A percentile compares a stretch with the other conserved stretches of the same genome.
phyloP scores from a whole-genome alignment of 169 alveolate species.

The Plasmodium vinckei region DNA sequence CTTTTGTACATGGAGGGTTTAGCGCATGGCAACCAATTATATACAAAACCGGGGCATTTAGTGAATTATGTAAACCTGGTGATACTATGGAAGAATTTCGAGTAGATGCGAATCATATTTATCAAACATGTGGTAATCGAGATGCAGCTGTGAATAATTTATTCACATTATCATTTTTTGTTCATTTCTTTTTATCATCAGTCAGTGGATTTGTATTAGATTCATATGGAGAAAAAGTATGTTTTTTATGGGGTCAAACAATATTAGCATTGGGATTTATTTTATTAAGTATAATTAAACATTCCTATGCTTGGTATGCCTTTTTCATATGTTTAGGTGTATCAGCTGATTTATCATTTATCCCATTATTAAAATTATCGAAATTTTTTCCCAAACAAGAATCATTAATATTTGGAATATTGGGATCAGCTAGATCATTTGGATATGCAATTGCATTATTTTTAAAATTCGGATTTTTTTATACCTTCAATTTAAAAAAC shows the following conservation, averaged over 20 bases:
- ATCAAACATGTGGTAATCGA: conserved; percentile 59
- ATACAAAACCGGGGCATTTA: conserved; percentile 72
- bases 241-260: conserved; percentile 57
- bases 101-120: conserved; percentile 27
- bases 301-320: conserved; percentile 58
- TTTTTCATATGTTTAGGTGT: conserved; percentile 61
- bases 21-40: conserved; percentile 74
- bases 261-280: conserved; percentile 41
- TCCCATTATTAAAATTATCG: conserved; percentile 68
- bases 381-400: conserved; percentile 54
- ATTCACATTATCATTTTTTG: conserved; percentile 62
- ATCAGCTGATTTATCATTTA: conserved; percentile 69
- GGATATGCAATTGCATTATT: conserved; percentile 47
- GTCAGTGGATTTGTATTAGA: conserved; percentile 65
- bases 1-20: conserved; percentile 67
- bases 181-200: conserved; percentile 66
- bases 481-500: conserved; percentile 16
- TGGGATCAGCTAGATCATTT: conserved; percentile 68
- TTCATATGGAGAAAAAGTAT: conserved; percentile 61
- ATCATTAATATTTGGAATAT: conserved; percentile 67
- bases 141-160: conserved; percentile 67
- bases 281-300: conserved; percentile 4
- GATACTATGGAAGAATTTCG: conserved; percentile 23
- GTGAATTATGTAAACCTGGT: conserved; percentile 27
- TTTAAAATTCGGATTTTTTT: conserved; percentile 39